Evolutionary conservation across 495 filamentous ascomycete species (phyloP).

Genomic region (Zalerion maritima): DNA sequence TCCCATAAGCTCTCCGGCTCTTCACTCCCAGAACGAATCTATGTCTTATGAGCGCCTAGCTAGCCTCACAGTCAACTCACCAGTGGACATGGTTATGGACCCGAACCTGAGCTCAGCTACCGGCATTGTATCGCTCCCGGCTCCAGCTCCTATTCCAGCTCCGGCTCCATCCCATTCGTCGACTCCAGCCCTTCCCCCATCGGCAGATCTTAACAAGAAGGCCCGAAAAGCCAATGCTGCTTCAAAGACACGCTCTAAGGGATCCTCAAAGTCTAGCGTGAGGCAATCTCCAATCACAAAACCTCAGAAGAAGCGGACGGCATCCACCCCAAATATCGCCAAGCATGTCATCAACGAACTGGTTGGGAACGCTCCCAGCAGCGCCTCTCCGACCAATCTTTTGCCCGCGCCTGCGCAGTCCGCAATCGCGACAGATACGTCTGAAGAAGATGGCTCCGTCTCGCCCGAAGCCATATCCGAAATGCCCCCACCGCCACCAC

Average conservation of each 20-base stretch:
- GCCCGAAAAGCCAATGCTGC: conserved; percentile 28
- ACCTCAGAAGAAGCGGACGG: conserved; percentile 50
- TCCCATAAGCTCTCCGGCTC: conserved; percentile 79
- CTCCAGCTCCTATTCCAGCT: no score
- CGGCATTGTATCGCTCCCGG: no score
- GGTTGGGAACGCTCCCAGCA: conserved; percentile 15
- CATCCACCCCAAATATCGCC: conserved; percentile 40
- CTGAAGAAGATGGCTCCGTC: conserved; percentile 33
- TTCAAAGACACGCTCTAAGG: no score
- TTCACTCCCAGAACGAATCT: conserved; percentile 60
- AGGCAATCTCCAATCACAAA: conserved; percentile 81
- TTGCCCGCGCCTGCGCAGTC: conserved; percentile 22
- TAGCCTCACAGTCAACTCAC: conserved; percentile 24
- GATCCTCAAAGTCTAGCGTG: conserved; percentile 33
- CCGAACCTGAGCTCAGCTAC: no score
- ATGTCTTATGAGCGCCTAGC: conserved; percentile 27
- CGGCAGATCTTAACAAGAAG: conserved; percentile 31
- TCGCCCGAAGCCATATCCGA: conserved; percentile 40
- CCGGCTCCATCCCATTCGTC: no score
- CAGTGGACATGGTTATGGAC: conserved; percentile 31
- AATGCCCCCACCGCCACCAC: conserved; percentile 44
- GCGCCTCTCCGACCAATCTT: conserved; percentile 8
- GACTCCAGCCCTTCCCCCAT: conserved; percentile 17
- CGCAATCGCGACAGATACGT: conserved; percentile 24
- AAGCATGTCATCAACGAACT: conserved; percentile 40